phyloP scores from a whole-genome alignment of 345 rosid genomes.

The Lumnitzera littorea region DNA sequence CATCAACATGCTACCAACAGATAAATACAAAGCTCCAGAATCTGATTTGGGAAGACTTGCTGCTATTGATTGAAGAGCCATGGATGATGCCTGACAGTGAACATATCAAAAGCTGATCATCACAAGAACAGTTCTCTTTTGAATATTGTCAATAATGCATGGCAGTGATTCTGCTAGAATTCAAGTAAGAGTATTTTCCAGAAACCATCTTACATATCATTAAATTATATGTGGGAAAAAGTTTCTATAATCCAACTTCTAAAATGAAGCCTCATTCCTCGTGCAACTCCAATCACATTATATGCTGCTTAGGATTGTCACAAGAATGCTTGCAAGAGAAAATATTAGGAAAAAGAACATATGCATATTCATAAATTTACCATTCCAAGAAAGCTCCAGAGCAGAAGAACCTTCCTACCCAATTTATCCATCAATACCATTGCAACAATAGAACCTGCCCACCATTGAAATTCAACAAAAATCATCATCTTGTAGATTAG shows the following conservation, averaged over 20 bases:
- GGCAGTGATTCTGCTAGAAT: too few relatives aligned
- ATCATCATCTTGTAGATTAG: neutral
- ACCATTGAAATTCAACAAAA: constrained; percentile 7
- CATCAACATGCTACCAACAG: constrained; percentile 89
- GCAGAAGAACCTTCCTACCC: constrained; percentile 41
- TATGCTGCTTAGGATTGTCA: too few relatives aligned
- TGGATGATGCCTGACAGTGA: constrained; percentile 62
- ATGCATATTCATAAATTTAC: constrained; percentile 12
- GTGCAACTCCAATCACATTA: too few relatives aligned
- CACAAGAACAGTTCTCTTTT: too few relatives aligned
- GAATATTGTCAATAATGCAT: too few relatives aligned
- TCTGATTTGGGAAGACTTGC: constrained; percentile 40
- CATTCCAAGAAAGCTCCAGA: constrained; percentile 46
- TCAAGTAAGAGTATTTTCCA: too few relatives aligned
- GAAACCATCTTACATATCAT: too few relatives aligned
- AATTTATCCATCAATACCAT: constrained; percentile 94
- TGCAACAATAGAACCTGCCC: constrained; percentile 70
- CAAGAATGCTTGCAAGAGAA: neutral
- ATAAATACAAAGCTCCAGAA: constrained; percentile 48
- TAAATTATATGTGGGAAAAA: too few relatives aligned
- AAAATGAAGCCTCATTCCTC: too few relatives aligned
- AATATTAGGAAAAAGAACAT: neutral
- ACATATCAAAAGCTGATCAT: constrained; percentile 1
- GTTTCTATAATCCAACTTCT: too few relatives aligned
- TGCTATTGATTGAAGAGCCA: constrained; percentile 75